Base-by-base conservation (phyloP, 2,329 filamentous ascomycete species). In the Aspergillus hiratsukae region DNA sequence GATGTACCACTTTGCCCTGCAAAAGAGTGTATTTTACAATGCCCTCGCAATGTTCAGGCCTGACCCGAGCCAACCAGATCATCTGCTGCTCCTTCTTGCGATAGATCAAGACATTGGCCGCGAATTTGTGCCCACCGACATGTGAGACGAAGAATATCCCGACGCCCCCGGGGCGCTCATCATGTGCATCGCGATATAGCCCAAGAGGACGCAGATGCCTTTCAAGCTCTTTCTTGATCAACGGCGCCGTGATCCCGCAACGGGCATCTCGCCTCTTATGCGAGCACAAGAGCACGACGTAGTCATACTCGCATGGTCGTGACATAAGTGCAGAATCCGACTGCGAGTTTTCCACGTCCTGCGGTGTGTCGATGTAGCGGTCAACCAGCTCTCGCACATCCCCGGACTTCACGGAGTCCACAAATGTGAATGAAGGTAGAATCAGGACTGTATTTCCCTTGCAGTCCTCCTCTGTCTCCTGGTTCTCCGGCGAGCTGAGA, bases 61-160 rank as follows among this genome's bases (percentile, higher is more conserved):
- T 77, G n/a, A 96, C 84, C 51, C 92, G 80, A n/a, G 89, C 91
- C 45, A 96, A 79, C 91, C 91, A 96, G 63, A 96, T 93, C 71
- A 73, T 72, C 57, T 74, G 72, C 58, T 70, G 66, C 59, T 68
- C 67, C 49, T 72, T 74, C 56, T 68, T 82, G 19, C 91, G 83
- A 72, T 97, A 97, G 0, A 97, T 78, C 77, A 97, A 87, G 61
- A 96, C 85, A 69, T 97, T 97, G 28, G 92, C 92, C 49, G 87
- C 87, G 77, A 93, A 97, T 78, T 96, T 96, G 78, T 97, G 92
- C 0, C 92, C 93, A 35, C 93, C 92, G 4, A 96, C 90, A 69
- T 97, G 92, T 58, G 86, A 92, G 63, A 96, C 91, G 69, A 93
- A 96, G 76, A 94, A 95, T 58, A 96, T 89, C 1, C 90, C 91